Percentiles rank a stretch among this genome's conserved stretches.
Conservation (phyloP, 2,329 filamentous ascomycete species). For the Alternaria dauci region DNA sequence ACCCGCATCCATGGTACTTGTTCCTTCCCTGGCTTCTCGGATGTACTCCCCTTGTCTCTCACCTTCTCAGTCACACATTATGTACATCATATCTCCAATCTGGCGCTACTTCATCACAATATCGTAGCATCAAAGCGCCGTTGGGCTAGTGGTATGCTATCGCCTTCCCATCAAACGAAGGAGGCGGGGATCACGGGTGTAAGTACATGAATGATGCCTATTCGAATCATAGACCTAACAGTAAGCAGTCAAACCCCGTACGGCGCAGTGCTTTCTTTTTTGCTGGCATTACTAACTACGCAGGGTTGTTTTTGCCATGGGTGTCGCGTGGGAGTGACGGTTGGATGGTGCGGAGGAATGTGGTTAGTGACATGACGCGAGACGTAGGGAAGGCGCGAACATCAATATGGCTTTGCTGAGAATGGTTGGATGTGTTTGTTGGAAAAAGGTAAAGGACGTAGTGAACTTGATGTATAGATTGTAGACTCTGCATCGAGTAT, state of each 20-base stretch:
- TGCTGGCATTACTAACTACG: neutral
- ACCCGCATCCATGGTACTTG: slow-evolving; percentile 17
- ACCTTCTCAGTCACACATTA: neutral
- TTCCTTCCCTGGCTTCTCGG: slow-evolving; percentile 7
- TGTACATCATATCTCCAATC: neutral
- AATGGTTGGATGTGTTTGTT: neutral
- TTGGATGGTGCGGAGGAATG: neutral
- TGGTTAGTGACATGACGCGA: neutral
- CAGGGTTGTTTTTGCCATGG: slow-evolving; percentile 4
- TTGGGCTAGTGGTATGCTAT: slow-evolving; percentile 52
- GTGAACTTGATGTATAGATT: neutral
- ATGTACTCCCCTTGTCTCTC: neutral
- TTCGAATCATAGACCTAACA: slow-evolving; percentile 10
- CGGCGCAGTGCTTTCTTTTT: slow-evolving; percentile 22
- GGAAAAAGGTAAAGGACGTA: neutral
- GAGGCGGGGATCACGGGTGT: slow-evolving; percentile 47
- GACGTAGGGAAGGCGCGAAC: neutral
- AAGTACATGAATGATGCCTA: slow-evolving; percentile 16
- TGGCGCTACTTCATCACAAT: neutral
- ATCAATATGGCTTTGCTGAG: neutral
- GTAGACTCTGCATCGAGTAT: neutral
- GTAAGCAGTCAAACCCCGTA: slow-evolving; percentile 24
- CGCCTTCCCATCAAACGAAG: slow-evolving; percentile 47
- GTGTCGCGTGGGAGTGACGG: neutral
- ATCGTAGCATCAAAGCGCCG: slow-evolving; percentile 29